Conservation (phyloP, 495 filamentous ascomycete genomes). For the Xeromyces bisporus region DNA sequence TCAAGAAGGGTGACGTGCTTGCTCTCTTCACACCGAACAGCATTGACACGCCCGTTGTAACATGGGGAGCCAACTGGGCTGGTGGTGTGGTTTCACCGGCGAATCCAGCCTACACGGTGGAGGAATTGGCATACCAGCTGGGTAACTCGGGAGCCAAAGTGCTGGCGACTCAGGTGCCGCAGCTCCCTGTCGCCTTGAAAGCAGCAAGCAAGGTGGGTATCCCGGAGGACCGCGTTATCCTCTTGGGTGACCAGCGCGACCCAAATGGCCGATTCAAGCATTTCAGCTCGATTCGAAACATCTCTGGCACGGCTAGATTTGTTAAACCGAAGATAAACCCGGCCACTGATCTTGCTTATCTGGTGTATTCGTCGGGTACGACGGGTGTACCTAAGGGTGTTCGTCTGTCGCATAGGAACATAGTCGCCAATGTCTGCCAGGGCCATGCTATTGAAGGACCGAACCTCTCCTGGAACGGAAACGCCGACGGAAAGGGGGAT, state of each 20-base stretch:
- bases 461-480: conserved; percentile 42
- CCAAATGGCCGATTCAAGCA: conserved; percentile 45
- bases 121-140: conserved; percentile 81
- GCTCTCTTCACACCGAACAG: conserved; percentile 57
- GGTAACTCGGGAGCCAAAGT: conserved; percentile 63
- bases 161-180: conserved; percentile 51
- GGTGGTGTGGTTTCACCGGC: conserved; percentile 68
- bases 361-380: conserved; percentile 82
- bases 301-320: conserved; percentile 30
- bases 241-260: conserved; percentile 63
- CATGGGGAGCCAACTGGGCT: conserved; percentile 69
- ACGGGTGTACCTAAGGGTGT: conserved; percentile 88
- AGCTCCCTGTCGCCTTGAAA: conserved; percentile 41
- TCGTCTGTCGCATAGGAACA: conserved; percentile 70
- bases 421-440: conserved; percentile 53
- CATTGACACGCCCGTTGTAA: conserved; percentile 54
- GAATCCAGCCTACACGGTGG: conserved; percentile 71
- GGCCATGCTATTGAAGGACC: conserved; percentile 39
- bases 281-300: conserved; percentile 53
- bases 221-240: conserved; percentile 43
- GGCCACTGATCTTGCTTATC: conserved; percentile 36
- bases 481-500: conserved; percentile 47
- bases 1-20: conserved; percentile 67
- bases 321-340: conserved; percentile 30
- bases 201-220: conserved; percentile 57